These are phyloP conservation scores for Vigna angularis DNA, from an alignment of 306 rosid species.

Conservation along the genomic window DNA sequence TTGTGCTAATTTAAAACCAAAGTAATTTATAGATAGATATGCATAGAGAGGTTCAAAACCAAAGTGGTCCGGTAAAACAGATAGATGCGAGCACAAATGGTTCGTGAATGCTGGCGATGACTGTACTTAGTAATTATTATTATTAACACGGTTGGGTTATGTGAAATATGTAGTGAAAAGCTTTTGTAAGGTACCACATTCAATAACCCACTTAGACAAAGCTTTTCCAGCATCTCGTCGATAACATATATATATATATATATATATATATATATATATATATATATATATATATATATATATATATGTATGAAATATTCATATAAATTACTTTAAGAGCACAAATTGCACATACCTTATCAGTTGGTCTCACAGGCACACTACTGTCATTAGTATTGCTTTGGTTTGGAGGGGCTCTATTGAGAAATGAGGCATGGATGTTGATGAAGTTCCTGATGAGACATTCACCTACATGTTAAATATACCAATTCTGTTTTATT, in stretches of 20 bases:
- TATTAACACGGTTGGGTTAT: no score
- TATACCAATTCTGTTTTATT: background rate
- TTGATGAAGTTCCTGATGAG: constrained; percentile 56
- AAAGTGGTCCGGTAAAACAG: constrained; percentile 67
- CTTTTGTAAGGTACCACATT: background rate
- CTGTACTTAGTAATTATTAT: no score
- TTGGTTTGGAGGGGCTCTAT: constrained; percentile 99
- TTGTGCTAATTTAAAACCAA: constrained; percentile 7
- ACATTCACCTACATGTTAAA: constrained; percentile 61
- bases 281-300: no score
- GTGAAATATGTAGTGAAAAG: no score
- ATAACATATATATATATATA: no score
- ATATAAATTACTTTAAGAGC: background rate
- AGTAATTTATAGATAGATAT: constrained; percentile 77
- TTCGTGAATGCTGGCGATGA: no score
- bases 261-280: no score
- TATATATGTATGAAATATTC: no score
- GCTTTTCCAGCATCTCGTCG: no score
- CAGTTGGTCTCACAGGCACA: constrained; percentile 48
- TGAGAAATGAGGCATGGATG: constrained; percentile 52
- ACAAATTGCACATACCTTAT: constrained; percentile 56
- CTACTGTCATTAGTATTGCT: constrained; percentile 49
- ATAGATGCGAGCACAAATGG: background rate
- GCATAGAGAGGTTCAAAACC: constrained; percentile 83
- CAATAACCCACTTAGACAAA: background rate